phyloP scores from a whole-genome alignment of 495 filamentous ascomycete species.

The Xylaria flabelliformis region DNA sequence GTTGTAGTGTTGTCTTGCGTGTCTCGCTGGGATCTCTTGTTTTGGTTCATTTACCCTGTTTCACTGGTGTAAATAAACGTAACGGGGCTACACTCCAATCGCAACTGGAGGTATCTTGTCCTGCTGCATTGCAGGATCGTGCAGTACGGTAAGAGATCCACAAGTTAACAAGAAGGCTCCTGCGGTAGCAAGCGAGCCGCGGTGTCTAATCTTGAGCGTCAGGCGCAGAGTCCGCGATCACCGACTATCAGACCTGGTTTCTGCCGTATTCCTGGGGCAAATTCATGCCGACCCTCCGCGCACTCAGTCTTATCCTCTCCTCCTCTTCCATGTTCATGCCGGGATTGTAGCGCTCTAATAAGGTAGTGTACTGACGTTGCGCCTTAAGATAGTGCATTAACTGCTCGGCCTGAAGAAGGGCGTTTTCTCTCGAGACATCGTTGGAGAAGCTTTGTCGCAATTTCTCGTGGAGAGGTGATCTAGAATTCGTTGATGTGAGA shows the following conservation, averaged over 20 bases:
- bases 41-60: background rate
- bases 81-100: background rate
- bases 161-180: background rate
- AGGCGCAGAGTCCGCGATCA: background rate
- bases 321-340: slow-evolving; percentile 85
- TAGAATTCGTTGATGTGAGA: slow-evolving; percentile 55
- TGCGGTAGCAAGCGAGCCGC: background rate
- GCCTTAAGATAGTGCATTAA: slow-evolving; percentile 78
- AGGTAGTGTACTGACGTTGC: slow-evolving; percentile 77
- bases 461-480: slow-evolving; percentile 64
- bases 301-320: slow-evolving; percentile 81
- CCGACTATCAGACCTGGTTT: slow-evolving; percentile 15
- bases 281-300: slow-evolving; percentile 87
- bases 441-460: slow-evolving; percentile 62
- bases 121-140: background rate
- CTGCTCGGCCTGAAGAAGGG: slow-evolving; percentile 72
- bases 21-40: background rate
- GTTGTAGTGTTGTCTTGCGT: background rate
- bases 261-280: slow-evolving; percentile 65
- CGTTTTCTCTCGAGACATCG: slow-evolving; percentile 34
- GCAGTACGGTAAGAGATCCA: background rate
- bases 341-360: slow-evolving; percentile 92
- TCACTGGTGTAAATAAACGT: background rate
- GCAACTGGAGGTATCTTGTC: background rate
- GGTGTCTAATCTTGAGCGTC: background rate